Base-by-base conservation (phyloP, 1,284 basidiomycete species). In the Fomes fomentarius region DNA sequence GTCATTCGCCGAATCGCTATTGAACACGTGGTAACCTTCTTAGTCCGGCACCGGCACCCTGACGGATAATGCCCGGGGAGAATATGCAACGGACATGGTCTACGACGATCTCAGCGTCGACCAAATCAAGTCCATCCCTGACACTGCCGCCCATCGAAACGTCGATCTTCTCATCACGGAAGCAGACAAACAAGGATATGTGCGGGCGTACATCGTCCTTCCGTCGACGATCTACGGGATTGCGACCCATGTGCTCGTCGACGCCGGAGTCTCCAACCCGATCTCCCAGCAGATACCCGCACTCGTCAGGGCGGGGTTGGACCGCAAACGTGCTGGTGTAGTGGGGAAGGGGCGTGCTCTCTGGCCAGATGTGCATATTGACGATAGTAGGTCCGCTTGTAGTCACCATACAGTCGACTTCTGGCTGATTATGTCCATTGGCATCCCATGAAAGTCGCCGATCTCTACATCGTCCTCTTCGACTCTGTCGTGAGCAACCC, bases 151-250 rank as follows among this genome's bases (percentile, higher is more conserved):
- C 1, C 73, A 76, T 57, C 67, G 73, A 31, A 57, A 67, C 21
- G 63, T 71, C 22, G 70, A 73, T 28, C 54, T 70, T 9, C 54
- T 60, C 21, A 53, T 71, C 41, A 64, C 74, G 14, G 60, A 66
- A 6, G 75, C 74, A 4, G 66, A 72, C 50, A 57, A 67, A 35
- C 57, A 70, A 63, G 74, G 74, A 15, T 78, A 76, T 46, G 65
- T 65, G 10, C 66, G 63, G 44, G 66, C 72, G 0, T 71, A 74
- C 51, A 65, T 79, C 34, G 60, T 78, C 34, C 44, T 71, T 19
- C 78, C 77, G 15, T 63, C 71, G 3, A 74, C 66, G 1, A 72
- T 78, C 51, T 79, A 71, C 39, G 74, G 74, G 11, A 50, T 71
- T 17, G 66, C 74, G 15, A 60, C 64, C 6, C 69, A 69, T 4